Evolutionary conservation across 1,139 yeast genomes (phyloP), one percentile per base, ranked within the genome.

Genomic region (Pneumocystis murina): DNA sequence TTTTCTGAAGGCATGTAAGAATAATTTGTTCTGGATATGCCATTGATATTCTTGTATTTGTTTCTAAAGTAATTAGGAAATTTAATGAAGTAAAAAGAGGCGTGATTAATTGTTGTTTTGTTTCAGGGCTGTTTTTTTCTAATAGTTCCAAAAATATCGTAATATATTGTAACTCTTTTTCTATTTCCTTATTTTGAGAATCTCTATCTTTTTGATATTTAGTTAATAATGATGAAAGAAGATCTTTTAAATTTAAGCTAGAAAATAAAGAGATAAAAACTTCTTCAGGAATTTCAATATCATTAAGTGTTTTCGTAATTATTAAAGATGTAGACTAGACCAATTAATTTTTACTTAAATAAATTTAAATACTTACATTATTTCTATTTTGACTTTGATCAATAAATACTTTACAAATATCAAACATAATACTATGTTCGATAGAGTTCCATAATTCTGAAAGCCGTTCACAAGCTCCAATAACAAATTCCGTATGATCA

Each of bases 11-110:
- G 74, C 96, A 87, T 62, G 88, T 82, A 1, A 97, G 95, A 68
- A 92, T 77, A 0, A 92, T 83, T 73, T 92, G 97, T 75, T 92
- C 96, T 1, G 95, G 86, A 71, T 91, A 92, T 61, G 87, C 78
- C 4, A 91, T 92, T 8, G 98, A 96, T 66, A 92, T 78, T 66
- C 89, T 88, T 48, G 96, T 95, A 72, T 91, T 97, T 67, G 84
- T 84, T 62, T 96, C 96, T 65, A 92, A 79, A 58, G 94, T 84
- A 72, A 91, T 90, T 69, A 91, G 79, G 72, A 92, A 97, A 62
- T 94, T 86, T 63, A 92, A 79, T 60, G 88, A 80, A 67, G 81
- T 82, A 75, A 94, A 89, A 41, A 78, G 68, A 41, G 71, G 72
- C 6, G 74, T 69, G 81, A 80, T 61, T 80, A 81, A 70, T 78